Base-by-base conservation (phyloP, 2,329 filamentous ascomycete species). In the Aspergillus sp. region DNA sequence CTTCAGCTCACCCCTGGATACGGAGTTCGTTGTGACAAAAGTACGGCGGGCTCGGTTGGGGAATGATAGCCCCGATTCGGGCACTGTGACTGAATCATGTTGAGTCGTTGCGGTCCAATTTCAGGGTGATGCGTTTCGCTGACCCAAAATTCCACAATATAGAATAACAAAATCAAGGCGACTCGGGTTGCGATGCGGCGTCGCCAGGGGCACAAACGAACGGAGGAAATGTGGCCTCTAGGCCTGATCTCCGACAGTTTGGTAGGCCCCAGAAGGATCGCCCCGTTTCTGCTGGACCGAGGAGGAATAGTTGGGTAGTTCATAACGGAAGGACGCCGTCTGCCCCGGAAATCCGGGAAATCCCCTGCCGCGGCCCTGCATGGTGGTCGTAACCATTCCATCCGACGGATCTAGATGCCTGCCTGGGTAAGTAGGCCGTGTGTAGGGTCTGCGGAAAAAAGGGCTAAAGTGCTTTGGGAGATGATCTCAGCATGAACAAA, bases 221-320 rank as follows among this genome's bases (percentile, higher is more conserved):
- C 22, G 22, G 22, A 22, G n/a, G 4, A 9, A 26, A 32, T 47
- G 32, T 47, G 19, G 45, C 45, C 45, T 22, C 22, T 26, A 19
- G 19, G 22, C 22, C 20, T 19, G 30, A 47, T 47, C 45, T 14
- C 45, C 45, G 45, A 47, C 33, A 36, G 45, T 26, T 20, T 47
- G 45, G 45, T 10, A 38, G 22, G 35, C 19, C 45, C 45, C 45
- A 30, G 45, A 22, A 47, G 45, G 45, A 47, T 47, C 45, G 45
- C 45, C 45, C 45, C 8, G 26, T 47, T 36, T 22, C 22, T 30
- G 19, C 19, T 24, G 16, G 13, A 30, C 43, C 43, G 43, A 45
- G 43, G 43, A 30, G 20, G n/a, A 32, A 45, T 14, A 30, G 1
- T 6, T 22, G 17, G 26, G 26, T 4, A 5, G 10, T 16, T 16